Evolutionary conservation across 257 asterid species (phyloP), one percentile per base, ranked within the genome.

Genomic region (Avicennia marina): DNA sequence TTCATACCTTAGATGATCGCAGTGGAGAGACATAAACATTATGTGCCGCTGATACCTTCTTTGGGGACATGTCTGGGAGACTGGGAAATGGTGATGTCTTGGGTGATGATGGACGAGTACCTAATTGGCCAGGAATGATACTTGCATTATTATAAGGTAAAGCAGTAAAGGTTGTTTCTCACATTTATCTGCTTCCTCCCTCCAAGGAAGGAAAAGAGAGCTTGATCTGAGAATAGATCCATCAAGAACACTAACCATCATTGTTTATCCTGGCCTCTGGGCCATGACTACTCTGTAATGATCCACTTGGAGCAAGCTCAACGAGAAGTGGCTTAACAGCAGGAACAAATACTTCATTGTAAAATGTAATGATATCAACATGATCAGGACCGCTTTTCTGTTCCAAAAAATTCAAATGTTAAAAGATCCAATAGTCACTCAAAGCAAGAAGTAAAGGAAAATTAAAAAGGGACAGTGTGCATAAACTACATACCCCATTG

Each of bases 11-110:
- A 2, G 95, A 82, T 26, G 95, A 83, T 57, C 94, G 82, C 68
- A 93, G 66, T 1, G 97, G 99, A 51, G 99, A 93, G 58, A 89
- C 99, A 16, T 81, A 93, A 45, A 93, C 96, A 51, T 93, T 93
- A 70, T 89, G 99, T 16, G 80, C 75, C 1, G 94, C 81, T 41
- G 99, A 89, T 63, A 93, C 97, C 84, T 93, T 93, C 89, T 87
- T 89, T 0, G 97, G 99, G 11, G 99, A 93, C 99, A 93, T 89
- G 79, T 93, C 99, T 11, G 99, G 99, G 26, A 93, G 89, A 74
- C 73, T 83, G 60, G 99, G 97, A 77, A 93, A 93, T 7, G 84
- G 58, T 47, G 96, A 84, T 40, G 95, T 31, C 72, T 60, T 89
- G 9, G 97, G 99, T 62, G 99, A 89, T 50, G 89, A 69, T 45